These are phyloP conservation scores for Leptodontidium sp. DNA, from an alignment of 2,329 filamentous ascomycete species.

Conservation along the genomic window DNA sequence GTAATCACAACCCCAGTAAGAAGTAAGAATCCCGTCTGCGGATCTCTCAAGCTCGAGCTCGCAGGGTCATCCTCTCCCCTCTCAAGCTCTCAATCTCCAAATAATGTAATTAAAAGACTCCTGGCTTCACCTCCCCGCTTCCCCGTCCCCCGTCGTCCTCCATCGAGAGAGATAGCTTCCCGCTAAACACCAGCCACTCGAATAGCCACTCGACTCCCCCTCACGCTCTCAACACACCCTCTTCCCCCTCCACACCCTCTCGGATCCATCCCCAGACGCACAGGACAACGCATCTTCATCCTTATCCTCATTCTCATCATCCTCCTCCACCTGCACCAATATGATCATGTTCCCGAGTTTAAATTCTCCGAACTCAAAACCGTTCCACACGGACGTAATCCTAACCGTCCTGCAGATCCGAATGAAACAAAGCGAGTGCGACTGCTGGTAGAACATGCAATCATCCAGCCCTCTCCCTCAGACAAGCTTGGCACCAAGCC, in stretches of 20 bases:
- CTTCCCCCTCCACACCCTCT: background rate
- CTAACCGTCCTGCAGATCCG: background rate
- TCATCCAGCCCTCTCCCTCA: background rate
- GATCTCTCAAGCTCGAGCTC: background rate
- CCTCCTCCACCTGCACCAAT: no score
- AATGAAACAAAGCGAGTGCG: background rate
- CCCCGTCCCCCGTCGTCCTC: background rate
- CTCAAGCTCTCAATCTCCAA: no score
- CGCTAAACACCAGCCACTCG: background rate
- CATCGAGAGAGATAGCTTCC: background rate
- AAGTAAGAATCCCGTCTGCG: no score
- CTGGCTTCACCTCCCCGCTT: conserved; percentile 6
- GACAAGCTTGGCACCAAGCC: background rate
- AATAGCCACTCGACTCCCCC: background rate
- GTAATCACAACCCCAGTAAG: no score
- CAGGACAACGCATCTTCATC: background rate
- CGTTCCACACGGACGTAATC: background rate
- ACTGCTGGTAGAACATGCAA: background rate
- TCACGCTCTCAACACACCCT: background rate
- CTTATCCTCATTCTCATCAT: background rate
- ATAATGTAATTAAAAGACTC: no score
- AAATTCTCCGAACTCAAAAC: background rate
- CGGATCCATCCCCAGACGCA: background rate
- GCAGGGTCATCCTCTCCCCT: background rate
- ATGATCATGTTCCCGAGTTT: no score